phyloP scores from a whole-genome alignment of 768 basidiomycete genomes.

The Crepidotus variabilis region DNA sequence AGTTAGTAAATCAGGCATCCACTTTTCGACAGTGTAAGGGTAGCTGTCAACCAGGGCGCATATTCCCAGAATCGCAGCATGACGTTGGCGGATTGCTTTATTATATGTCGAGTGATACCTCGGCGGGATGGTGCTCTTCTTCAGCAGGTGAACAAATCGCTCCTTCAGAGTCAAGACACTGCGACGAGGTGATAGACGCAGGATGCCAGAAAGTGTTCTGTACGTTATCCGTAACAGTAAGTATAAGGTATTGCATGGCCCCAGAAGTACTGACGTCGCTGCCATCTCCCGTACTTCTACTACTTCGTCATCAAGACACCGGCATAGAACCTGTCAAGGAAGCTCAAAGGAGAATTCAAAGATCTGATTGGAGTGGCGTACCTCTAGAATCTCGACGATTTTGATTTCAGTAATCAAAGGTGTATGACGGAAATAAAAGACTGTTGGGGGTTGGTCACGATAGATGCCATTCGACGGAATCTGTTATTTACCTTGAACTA shows the following conservation, averaged over 20 bases:
- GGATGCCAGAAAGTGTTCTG: constrained; percentile 77
- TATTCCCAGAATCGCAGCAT: constrained; percentile 92
- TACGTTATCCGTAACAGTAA: background rate
- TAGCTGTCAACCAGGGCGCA: constrained; percentile 92
- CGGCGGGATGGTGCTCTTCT: constrained; percentile 60
- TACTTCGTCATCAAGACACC: constrained; percentile 82
- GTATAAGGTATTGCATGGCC: background rate
- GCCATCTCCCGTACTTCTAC: constrained; percentile 91
- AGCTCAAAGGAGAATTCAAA: background rate
- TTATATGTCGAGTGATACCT: constrained; percentile 67
- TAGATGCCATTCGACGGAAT: background rate
- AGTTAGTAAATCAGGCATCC: constrained; percentile 85
- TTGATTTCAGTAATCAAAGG: constrained; percentile 75
- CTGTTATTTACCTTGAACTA: constrained; percentile 60
- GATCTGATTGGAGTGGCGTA: constrained; percentile 17
- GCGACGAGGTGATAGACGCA: constrained; percentile 76
- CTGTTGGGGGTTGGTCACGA: constrained; percentile 26
- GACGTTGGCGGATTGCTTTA: constrained; percentile 69
- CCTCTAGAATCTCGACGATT: constrained; percentile 79
- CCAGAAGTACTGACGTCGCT: constrained; percentile 54
- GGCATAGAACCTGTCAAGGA: constrained; percentile 58
- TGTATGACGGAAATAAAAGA: constrained; percentile 86
- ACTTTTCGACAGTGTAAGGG: constrained; percentile 93
- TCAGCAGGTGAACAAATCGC: constrained; percentile 75
- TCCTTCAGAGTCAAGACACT: constrained; percentile 78